These are phyloP conservation scores for Globisporangium middletonii DNA, from an alignment of 352 stramenopile species.

Conservation along the genomic window DNA sequence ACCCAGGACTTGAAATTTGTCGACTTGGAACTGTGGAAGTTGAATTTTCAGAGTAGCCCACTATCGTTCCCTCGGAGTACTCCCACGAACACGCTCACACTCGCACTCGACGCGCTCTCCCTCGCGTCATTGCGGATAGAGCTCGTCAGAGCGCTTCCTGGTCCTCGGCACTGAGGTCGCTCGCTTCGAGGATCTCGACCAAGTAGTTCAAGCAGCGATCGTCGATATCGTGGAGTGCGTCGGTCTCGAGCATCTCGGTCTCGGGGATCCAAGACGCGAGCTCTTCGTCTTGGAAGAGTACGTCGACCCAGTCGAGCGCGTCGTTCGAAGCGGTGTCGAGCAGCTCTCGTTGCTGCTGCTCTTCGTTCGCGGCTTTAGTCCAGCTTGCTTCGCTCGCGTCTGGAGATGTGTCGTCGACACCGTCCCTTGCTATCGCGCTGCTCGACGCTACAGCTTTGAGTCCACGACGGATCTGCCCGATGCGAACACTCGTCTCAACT, in stretches of 20 bases:
- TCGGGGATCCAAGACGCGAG: background rate
- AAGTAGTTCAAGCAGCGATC: background rate
- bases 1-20: too few relatives aligned
- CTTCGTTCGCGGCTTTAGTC: background rate
- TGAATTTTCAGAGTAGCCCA: too few relatives aligned
- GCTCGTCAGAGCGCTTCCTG: too few relatives aligned
- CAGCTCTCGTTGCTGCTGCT: background rate
- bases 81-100: too few relatives aligned
- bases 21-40: too few relatives aligned
- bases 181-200: background rate
- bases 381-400: background rate
- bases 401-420: too few relatives aligned
- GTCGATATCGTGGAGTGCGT: background rate
- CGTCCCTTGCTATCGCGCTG: background rate
- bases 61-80: too few relatives aligned
- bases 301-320: background rate
- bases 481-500: background rate
- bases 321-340: background rate
- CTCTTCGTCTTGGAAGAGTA: background rate
- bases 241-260: background rate
- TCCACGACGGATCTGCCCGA: conserved; percentile 1
- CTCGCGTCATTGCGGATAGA: too few relatives aligned
- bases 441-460: conserved; percentile 1
- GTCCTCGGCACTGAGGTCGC: background rate
- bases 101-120: too few relatives aligned